phyloP scores from a whole-genome alignment of 2,329 filamentous ascomycete genomes.

The Trichoderma atroviride region DNA sequence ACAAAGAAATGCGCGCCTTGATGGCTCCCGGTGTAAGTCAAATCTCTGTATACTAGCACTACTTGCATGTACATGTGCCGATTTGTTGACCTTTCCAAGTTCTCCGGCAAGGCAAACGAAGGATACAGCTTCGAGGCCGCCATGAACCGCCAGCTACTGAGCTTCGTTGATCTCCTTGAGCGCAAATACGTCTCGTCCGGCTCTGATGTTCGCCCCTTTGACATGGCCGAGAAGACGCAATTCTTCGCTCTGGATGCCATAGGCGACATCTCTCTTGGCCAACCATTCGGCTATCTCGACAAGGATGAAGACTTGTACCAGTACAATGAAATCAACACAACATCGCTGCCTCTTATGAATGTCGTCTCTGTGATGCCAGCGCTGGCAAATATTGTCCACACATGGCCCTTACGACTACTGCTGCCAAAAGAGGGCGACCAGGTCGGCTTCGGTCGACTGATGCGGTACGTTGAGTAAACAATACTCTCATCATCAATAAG shows the following conservation, averaged over 20 bases:
- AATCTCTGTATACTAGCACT: no score
- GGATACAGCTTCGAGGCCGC: constrained; percentile 46
- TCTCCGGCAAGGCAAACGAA: constrained; percentile 54
- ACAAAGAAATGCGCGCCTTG: constrained; percentile 48
- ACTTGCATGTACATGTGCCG: background rate
- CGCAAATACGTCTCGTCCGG: constrained; percentile 50
- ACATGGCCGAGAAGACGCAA: constrained; percentile 53
- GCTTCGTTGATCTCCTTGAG: constrained; percentile 50
- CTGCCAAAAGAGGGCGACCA: constrained; percentile 43
- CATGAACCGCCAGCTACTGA: constrained; percentile 44
- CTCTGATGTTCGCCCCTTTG: constrained; percentile 42
- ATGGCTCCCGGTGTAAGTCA: constrained; percentile 48
- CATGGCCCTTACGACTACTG: constrained; percentile 42
- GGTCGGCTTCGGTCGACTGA: constrained; percentile 44
- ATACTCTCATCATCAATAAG: background rate
- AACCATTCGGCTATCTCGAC: constrained; percentile 54
- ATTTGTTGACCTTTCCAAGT: constrained; percentile 40
- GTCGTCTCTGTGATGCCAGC: constrained; percentile 43
- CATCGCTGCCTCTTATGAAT: constrained; percentile 44
- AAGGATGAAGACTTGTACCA: constrained; percentile 52
- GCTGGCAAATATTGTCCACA: constrained; percentile 40
- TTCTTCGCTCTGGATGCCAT: constrained; percentile 60
- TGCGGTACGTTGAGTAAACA: constrained; percentile 37
- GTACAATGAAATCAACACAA: constrained; percentile 49
- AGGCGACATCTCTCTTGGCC: constrained; percentile 55